These are phyloP conservation scores for Domatiomyces globalis DNA, from an alignment of 2,329 filamentous ascomycete genomes.

Conservation along the genomic window DNA sequence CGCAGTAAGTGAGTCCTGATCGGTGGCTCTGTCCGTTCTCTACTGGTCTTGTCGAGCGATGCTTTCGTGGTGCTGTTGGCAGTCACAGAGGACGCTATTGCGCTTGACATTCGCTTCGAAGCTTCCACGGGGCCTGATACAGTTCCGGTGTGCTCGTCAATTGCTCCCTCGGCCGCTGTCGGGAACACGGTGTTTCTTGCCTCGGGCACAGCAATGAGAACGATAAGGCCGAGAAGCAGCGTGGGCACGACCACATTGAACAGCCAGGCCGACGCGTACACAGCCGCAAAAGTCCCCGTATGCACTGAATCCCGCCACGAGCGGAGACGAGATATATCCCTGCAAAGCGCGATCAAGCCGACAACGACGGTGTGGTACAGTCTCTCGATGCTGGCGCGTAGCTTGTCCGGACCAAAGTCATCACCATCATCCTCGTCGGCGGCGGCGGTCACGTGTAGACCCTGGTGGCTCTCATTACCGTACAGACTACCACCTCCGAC, in stretches of 20 bases:
- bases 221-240: slow-evolving; percentile 44
- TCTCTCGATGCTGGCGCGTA: slow-evolving; percentile 62
- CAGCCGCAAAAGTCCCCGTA: slow-evolving; percentile 52
- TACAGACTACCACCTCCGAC: too few species aligned
- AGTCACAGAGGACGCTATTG: slow-evolving; percentile 41
- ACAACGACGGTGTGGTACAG: slow-evolving; percentile 69
- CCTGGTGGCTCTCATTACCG: too few species aligned
- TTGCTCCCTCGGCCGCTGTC: slow-evolving; percentile 59
- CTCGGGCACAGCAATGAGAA: slow-evolving; percentile 51
- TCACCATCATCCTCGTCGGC: slow-evolving; percentile 50
- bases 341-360: slow-evolving; percentile 49
- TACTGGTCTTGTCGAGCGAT: slow-evolving; percentile 59
- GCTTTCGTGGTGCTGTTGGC: slow-evolving; percentile 36
- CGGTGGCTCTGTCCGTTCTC: slow-evolving; percentile 55
- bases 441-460: too few species aligned
- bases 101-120: slow-evolving; percentile 27
- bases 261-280: slow-evolving; percentile 53
- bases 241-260: slow-evolving; percentile 57
- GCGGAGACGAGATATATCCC: slow-evolving; percentile 61
- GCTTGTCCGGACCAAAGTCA: slow-evolving; percentile 71
- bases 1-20: slow-evolving; percentile 60
- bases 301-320: slow-evolving; percentile 64
- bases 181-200: slow-evolving; percentile 56
- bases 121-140: slow-evolving; percentile 50
- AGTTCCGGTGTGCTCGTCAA: slow-evolving; percentile 55